These are phyloP conservation scores for Acanthamoeba healyi DNA, from an alignment of 208 protist species.

Conservation along the genomic window DNA sequence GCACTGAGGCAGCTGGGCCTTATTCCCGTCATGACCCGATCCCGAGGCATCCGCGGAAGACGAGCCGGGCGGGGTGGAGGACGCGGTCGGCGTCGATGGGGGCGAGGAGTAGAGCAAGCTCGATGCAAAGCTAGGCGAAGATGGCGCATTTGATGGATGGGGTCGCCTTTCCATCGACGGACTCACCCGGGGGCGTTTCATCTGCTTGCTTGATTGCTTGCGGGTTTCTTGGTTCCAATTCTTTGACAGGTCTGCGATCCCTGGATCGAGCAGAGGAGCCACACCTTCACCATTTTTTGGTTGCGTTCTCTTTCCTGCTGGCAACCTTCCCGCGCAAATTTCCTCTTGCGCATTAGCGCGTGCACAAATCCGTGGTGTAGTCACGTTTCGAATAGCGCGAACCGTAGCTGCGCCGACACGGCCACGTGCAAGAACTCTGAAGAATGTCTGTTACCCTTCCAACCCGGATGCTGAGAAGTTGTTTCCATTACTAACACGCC, in stretches of 20 bases:
- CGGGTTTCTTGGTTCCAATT: background rate
- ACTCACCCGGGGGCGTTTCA: conserved; percentile 40
- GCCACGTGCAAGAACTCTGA: too few relatives aligned
- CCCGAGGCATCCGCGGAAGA: background rate
- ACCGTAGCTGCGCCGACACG: too few relatives aligned
- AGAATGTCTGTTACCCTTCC: too few relatives aligned
- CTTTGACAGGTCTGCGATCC: too few relatives aligned
- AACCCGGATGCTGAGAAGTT: too few relatives aligned
- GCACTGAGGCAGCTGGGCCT: background rate
- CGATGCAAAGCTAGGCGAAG: background rate
- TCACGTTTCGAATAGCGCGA: background rate
- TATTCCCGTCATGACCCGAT: too few relatives aligned
- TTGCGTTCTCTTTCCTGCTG: background rate
- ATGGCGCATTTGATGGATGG: background rate
- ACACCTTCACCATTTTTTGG: background rate
- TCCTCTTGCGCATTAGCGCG: background rate
- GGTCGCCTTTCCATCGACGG: background rate
- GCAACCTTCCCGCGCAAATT: background rate
- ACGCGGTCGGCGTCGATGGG: background rate
- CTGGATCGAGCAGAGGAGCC: background rate
- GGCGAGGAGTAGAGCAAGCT: background rate
- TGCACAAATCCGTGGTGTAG: too few relatives aligned
- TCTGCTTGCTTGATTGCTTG: background rate
- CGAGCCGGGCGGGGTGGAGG: background rate
- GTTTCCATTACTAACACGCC: too few relatives aligned